Base-by-base conservation (phyloP, 768 basidiomycete species). In the Xerocomus spinulosus region DNA sequence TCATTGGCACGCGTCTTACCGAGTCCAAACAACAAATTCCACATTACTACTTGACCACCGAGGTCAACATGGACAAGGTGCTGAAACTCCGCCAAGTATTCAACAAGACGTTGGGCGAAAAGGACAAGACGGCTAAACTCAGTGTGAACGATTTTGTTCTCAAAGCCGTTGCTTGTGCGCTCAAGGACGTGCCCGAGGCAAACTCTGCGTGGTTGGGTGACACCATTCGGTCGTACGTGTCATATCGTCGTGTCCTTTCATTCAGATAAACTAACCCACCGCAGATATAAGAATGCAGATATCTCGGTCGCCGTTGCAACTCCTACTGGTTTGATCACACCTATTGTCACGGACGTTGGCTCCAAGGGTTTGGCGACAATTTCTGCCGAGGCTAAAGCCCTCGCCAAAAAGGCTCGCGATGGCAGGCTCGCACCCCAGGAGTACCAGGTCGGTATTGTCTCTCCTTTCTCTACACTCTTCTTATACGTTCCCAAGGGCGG, bases 191-290 rank as follows among this genome's bases (percentile, higher is more conserved):
- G 25, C 96, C 96, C 38, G 96, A 98, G 67, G 94, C 85, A 56
- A 99, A 99, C 75, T 91, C 92, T 43, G 93, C 94, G 12, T 98
- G 95, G 96, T 69, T 97, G 51, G 94, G 94, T 55, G 95, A 99
- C 55, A 79, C 84, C 48, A 95, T 99, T 69, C 76, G 96, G 70
- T 88, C 89, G 94, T 96, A 67, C 60, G 93, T 69, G 28, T 44
- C 33, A 8, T 15, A 13, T 32, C 28, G n/a, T 29, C 9, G 2
- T 13, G 15, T 33, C 12, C 9, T 12, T 40, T 13, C 13, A 13
- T 12, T 4, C 38, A 8, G 23, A 15, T 21, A 18, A 34, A 36
- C 40, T 28, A 49, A 52, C 33, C 28, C 43, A 18, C 21, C 36
- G 7, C 57, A 87, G 93, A 58, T 98, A 95, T 76, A 88, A 92